Base-by-base conservation (phyloP, 1,284 basidiomycete genomes). In the Laetiporus sulphureus region DNA sequence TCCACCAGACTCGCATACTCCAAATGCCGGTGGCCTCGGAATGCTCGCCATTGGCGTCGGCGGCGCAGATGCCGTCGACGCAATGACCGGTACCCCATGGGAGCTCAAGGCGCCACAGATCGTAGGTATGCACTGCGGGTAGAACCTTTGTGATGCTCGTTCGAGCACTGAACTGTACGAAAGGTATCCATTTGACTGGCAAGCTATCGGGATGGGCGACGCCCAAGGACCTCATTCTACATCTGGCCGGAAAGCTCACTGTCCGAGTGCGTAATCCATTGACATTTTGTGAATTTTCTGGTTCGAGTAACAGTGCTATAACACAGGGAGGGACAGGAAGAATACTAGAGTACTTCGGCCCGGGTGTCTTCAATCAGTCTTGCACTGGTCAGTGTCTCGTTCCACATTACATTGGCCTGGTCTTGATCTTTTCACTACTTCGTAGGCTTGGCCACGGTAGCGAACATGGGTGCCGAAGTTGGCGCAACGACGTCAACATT, bases 401-500 rank as follows among this genome's bases (percentile, higher is more conserved):
- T 18, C 5, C 16, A 22, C 13, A 41, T 32, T 27, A 46, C n/a
- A 32, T 32, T 24, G 21, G 15, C 15, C 34, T 40, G 27, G 32
- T 29, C 30, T 25, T 16, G 5, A 19, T 30, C 13, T 38, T 10
- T 7, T 19, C 15, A 25, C 16, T 40, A 11, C 24, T 31, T 42
- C 36, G 18, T 41, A 86, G 85, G 91, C 51, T 66, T 97, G 39
- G 93, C 94, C 0, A 98, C 93, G 4, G 88, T 97, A 48, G 86
- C 91, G 43, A 98, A 98, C 67, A 99, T 99, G 96, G 96, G 96
- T 46, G 96, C 96, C 18, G 96, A 99, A 71, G 92, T 99, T 20
- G 96, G 96, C 35, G 96, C 96, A 5, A 99, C 96, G 2, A 98
- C 96, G 0, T 95, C 92, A 1, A 92, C 90, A 3, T 99, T 99